A percentile compares a stretch with the other conserved stretches of the same genome.
Conservation (phyloP, 2,329 filamentous ascomycete genomes). For the Fusarium agapanthi region DNA sequence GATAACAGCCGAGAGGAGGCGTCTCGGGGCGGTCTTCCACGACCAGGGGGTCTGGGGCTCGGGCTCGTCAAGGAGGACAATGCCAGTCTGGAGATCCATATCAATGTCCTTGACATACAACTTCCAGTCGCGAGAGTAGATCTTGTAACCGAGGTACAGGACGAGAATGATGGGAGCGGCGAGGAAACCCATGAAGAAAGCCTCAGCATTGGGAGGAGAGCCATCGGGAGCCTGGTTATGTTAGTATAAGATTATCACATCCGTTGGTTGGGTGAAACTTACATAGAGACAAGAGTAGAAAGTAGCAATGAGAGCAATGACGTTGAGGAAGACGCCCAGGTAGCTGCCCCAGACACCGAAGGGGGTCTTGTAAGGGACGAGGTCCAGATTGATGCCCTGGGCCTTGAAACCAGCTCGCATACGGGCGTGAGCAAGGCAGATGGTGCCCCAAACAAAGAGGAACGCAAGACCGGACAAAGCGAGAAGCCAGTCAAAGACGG, state of each 20-base stretch:
- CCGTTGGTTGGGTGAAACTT: background rate
- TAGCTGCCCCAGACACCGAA: constrained; percentile 84
- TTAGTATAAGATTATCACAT: background rate
- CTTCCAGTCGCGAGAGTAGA: constrained; percentile 70
- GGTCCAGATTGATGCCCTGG: constrained; percentile 72
- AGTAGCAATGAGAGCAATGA: constrained; percentile 79
- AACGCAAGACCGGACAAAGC: constrained; percentile 76
- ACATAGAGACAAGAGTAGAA: constrained; percentile 72
- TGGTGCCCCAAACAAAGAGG: constrained; percentile 83
- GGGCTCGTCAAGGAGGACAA: constrained; percentile 70
- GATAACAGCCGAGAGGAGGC: constrained; percentile 9
- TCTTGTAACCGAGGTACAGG: constrained; percentile 79
- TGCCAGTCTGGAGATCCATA: constrained; percentile 87
- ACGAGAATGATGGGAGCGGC: constrained; percentile 72
- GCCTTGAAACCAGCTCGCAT: constrained; percentile 81
- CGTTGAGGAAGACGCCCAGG: constrained; percentile 78
- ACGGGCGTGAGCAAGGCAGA: constrained; percentile 88
- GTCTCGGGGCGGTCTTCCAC: background rate
- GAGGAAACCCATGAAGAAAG: constrained; percentile 78
- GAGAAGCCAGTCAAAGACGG: constrained; percentile 83
- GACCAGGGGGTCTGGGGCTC: constrained; percentile 70
- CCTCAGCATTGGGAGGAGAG: constrained; percentile 73
- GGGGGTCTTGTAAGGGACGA: constrained; percentile 84
- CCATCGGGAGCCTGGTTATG: constrained; percentile 51
- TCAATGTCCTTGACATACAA: constrained; percentile 70